Evolutionary conservation across 805 yeast species (phyloP), one percentile per base, ranked within the genome.

Genomic region (Scheffersomyces stipitis): DNA sequence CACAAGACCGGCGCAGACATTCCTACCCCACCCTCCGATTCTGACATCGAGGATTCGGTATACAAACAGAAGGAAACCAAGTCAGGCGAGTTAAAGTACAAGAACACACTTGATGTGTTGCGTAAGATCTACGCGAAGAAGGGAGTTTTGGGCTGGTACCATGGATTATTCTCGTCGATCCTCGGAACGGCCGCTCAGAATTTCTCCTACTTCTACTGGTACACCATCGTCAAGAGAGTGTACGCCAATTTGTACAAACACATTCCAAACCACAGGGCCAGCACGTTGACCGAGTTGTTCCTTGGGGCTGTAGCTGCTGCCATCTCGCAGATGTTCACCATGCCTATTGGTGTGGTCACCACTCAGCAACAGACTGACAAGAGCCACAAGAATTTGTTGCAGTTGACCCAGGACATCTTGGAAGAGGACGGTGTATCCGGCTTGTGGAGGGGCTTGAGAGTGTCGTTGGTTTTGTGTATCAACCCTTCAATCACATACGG

Each of bases 401-500:
- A 60, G 45, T 57, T 69, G 45, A 46, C 60, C 26, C 53, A 71
- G 40, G 76, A 78, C 34, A 78, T 86, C 33, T 58, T 77, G 26
- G 62, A 66, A 15, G 79, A 79, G 18, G 86, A 84, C 48, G 91
- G 93, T 3, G 45, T 80, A 26, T 58, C 73, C 15, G 91, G 91
- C 0, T 75, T 86, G 41, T 87, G 95, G 95, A 75, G 80, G 46
- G 96, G 96, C 0, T 71, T 87, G 39, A 83, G 86, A 58, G 95
- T 88, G 5, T 79, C 87, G 5, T 60, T 86, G 51, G 83, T 86
- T 8, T 72, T 87, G 34, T 86, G 91, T 14, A 67, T 83, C 33
- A 87, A 87, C 62, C 96, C 96, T 3, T 81, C 93, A 27, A 87
- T 87, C 54, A 87, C 96, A 2, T 87, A 86, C 54, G 91, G 95